phyloP scores from a whole-genome alignment of 2,329 filamentous ascomycete species.

The Colletotrichum paranaense region DNA sequence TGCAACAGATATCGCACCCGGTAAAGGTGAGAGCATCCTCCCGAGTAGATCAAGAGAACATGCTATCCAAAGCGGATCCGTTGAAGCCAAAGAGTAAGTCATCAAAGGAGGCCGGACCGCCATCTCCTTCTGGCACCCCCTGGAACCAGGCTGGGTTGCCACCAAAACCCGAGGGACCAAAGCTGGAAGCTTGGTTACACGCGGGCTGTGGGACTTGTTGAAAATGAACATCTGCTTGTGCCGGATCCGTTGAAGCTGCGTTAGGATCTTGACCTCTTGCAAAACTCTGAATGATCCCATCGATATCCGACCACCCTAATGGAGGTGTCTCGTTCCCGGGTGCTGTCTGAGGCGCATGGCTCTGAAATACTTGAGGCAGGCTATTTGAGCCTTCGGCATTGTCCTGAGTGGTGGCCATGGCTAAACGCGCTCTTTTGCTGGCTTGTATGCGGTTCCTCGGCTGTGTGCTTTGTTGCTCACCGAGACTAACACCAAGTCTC shows the following conservation, averaged over 20 bases:
- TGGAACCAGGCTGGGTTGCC: slow-evolving; percentile 1
- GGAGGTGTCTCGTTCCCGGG: slow-evolving; percentile 12
- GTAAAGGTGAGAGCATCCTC: neutral
- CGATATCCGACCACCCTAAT: slow-evolving; percentile 46
- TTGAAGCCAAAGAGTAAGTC: slow-evolving; percentile 47
- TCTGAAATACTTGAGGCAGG: neutral
- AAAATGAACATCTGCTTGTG: neutral
- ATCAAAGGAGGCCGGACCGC: slow-evolving; percentile 38
- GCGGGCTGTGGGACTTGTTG: neutral
- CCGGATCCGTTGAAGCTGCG: neutral
- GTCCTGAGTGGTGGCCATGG: neutral
- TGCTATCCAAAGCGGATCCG: slow-evolving; percentile 42
- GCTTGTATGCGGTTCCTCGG: neutral
- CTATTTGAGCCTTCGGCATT: neutral
- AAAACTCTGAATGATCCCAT: slow-evolving; percentile 51
- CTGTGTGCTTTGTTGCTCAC: too few relatives aligned
- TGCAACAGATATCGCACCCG: too few relatives aligned
- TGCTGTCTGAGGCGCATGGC: neutral
- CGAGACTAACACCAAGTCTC: slow-evolving; percentile 48
- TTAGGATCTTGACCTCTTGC: slow-evolving; percentile 38
- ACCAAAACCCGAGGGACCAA: neutral
- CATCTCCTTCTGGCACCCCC: slow-evolving; percentile 16
- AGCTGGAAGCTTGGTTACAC: neutral
- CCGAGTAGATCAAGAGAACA: slow-evolving; percentile 23
- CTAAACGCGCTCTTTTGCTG: neutral